Conservation (phyloP, 495 filamentous ascomycete genomes). For the Daldinia grandis region DNA sequence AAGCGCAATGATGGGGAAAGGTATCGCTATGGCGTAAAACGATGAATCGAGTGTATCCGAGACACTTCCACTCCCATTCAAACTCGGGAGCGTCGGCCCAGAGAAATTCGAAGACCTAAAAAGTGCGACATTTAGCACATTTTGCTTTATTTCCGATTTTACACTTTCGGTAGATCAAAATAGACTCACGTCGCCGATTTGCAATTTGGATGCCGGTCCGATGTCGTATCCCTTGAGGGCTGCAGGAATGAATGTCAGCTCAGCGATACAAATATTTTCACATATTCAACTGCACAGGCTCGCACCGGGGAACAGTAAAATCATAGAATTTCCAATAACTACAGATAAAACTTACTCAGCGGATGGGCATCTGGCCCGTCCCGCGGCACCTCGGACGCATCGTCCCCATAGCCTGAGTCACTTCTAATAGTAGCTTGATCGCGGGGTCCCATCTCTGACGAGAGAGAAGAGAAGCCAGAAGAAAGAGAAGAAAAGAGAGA, state of each 20-base stretch:
- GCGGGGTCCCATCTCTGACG: constrained; percentile 48
- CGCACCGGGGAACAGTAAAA: not conserved
- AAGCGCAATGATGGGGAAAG: constrained; percentile 46
- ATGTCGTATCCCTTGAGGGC: constrained; percentile 48
- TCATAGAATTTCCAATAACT: constrained; percentile 7
- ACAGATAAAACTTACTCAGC: constrained; percentile 42
- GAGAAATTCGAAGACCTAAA: constrained; percentile 49
- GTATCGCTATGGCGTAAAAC: constrained; percentile 48
- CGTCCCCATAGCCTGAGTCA: constrained; percentile 50
- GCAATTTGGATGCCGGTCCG: constrained; percentile 46
- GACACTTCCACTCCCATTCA: constrained; percentile 49
- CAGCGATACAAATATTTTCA: constrained; percentile 12
- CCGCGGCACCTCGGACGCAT: constrained; percentile 44
- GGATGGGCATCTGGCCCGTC: constrained; percentile 45
- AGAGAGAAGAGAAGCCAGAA: constrained; percentile 36
- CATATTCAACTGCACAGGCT: not conserved
- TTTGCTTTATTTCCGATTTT: not conserved
- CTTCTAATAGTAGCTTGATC: constrained; percentile 49
- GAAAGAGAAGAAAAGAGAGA: constrained; percentile 38
- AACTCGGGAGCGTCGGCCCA: constrained; percentile 47
- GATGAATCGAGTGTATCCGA: constrained; percentile 46
- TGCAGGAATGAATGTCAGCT: constrained; percentile 31
- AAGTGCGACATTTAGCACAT: constrained; percentile 15
- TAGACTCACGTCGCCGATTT: constrained; percentile 46
- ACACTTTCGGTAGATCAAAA: not conserved